Conservation (phyloP, 1,284 basidiomycete species). For the Trametes hirsuta region DNA sequence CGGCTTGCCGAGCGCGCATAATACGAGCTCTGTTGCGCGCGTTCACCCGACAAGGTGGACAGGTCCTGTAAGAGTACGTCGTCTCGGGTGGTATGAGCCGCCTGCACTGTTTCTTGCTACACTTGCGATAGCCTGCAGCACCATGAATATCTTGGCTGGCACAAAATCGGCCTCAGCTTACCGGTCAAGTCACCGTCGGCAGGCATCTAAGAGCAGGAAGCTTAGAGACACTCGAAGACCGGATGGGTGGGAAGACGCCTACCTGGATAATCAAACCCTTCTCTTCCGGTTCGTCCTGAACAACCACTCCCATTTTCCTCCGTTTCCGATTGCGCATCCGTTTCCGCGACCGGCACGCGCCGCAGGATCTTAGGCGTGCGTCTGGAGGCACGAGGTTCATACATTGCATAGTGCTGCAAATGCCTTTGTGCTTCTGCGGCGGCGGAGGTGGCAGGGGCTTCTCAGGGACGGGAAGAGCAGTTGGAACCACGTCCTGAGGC, state of each 20-base stretch:
- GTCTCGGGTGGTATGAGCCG: constrained; percentile 39
- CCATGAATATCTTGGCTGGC: background rate
- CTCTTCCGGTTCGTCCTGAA: background rate
- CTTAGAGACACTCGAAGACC: background rate
- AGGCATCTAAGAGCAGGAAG: constrained; percentile 5
- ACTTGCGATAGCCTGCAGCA: constrained; percentile 31
- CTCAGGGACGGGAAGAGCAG: background rate
- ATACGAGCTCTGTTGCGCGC: constrained; percentile 14
- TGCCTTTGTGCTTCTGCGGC: constrained; percentile 10
- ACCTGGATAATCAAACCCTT: constrained; percentile 2
- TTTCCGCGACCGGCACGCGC: constrained; percentile 37
- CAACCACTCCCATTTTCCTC: background rate
- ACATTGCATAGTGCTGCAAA: constrained; percentile 21
- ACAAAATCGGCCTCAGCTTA: background rate
- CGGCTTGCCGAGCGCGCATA: background rate
- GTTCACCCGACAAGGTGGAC: constrained; percentile 36
- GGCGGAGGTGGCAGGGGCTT: background rate
- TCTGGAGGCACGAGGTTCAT: constrained; percentile 19
- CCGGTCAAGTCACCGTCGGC: constrained; percentile 28
- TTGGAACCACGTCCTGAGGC: background rate
- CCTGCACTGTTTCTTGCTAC: constrained; percentile 37
- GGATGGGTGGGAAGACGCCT: background rate
- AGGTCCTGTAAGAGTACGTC: constrained; percentile 42
- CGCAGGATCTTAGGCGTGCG: constrained; percentile 37
- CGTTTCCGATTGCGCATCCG: constrained; percentile 28